Evolutionary conservation across 208 protist species (phyloP), one percentile per base, ranked within the genome.

Genomic region (Crithidia fasciculata): DNA sequence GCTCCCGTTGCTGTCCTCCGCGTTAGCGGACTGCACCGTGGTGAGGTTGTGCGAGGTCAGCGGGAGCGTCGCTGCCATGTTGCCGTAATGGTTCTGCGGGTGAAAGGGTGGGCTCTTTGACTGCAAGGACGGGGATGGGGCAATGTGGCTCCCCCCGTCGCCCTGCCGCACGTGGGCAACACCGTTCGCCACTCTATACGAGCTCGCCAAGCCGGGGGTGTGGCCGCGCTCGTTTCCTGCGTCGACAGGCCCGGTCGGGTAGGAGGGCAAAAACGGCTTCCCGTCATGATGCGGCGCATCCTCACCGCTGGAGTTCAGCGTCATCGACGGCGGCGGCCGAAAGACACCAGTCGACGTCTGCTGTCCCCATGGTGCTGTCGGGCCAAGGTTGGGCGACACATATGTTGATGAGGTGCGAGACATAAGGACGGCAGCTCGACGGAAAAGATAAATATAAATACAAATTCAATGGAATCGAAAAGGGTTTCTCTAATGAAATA

Each of bases 271-370:
- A 15, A 56, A 47, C 55, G 47, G 49, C 63, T 50, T 68, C 0
- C 54, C 63, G 44, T 72, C 76, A 60, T 67, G 76, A 18, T 28
- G 76, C 8, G 56, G 37, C 28, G 56, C 41, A n/a, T 79, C 59
- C 8, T 66, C 59, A n/a, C 19, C 16, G 78, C 66, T 57, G 19
- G 55, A 39, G 43, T 70, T 75, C 44, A 82, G 49, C 19, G 63
- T 64, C 52, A 79, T 64, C 18, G 69, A 36, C 13, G 74, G 76
- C n/a, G 88, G 88, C 15, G 88, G 85, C n/a, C 88, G 83, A 61
- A 93, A 93, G n/a, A 85, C 74, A 12, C 88, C 88, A 0, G 88
- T 90, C 9, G 83, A 83, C 36, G 80, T 89, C 67, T 93, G 83
- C 50, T 89, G 79, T 5, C 75, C 76, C 88, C 88, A 93, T 13